Base-by-base conservation (phyloP, 495 filamentous ascomycete species). In the Penicillium robsamsonii region DNA sequence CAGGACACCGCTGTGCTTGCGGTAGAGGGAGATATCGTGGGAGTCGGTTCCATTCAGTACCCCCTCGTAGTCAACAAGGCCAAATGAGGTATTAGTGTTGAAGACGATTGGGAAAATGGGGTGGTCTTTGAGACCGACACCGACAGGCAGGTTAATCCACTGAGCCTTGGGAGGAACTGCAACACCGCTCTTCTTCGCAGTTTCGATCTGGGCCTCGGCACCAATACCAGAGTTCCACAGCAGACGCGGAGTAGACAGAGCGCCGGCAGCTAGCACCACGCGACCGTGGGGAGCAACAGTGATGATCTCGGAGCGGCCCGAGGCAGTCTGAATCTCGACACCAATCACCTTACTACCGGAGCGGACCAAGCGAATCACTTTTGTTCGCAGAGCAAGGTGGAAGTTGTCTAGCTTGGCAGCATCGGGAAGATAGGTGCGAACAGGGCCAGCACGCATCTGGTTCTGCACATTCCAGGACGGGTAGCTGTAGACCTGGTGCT, bases 141-240 rank as follows among this genome's bases (percentile, higher is more conserved):
- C 88, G 18, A 92, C 88, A 20, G 89, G 88, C 15, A 89, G 75
- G 58, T 84, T 74, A 64, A 92, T 87, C 87, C 87, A 91, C 17
- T 82, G 62, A 1, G 67, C 60, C 75, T 85, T 77, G n/a, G 68
- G 74, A 8, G 80, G 67, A 18, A 84, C 81, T 50, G 82, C 77
- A 1, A 74, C 64, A 24, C 72, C 69, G 3, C 79, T 80, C 50
- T 67, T 65, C 57, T 80, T 74, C 33, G 86, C 81, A 9, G 83
- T 60, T 43, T 76, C 70, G 17, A 88, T 81, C 71, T 84, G 80
- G 57, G 84, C 81, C n/a, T 71, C 58, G 24, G 82, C 84, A 8
- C 86, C 86, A 63, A 90, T 89, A 27, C 84, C 84, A 61, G 76
- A 82, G 63, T 79, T 80, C 68, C 84, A 79, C 35, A 92, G 80